Evolutionary conservation across 345 rosid species (phyloP).

Genomic region (Clarkia xantiana): DNA sequence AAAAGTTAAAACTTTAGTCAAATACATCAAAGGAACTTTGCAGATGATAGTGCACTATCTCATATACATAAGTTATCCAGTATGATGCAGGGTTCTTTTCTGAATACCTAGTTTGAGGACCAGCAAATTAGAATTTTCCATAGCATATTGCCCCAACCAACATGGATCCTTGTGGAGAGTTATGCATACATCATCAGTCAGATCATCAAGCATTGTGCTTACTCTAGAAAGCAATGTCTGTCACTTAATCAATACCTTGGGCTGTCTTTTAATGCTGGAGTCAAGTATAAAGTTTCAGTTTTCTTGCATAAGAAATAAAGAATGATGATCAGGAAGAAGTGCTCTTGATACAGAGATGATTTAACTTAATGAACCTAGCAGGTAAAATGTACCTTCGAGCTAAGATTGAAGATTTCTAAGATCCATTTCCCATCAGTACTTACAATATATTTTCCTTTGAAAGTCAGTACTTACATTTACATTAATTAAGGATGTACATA

Average conservation of each 20-base stretch:
- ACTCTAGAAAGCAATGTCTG: neutral
- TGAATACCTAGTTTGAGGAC: slow-evolving; percentile 31
- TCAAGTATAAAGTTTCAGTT: slow-evolving; percentile 77
- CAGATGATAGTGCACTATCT: too few species aligned
- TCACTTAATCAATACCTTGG: slow-evolving; percentile 30
- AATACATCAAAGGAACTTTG: too few species aligned
- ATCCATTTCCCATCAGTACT: slow-evolving; percentile 81
- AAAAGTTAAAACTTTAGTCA: too few species aligned
- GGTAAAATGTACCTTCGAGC: slow-evolving; percentile 60
- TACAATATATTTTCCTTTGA: too few species aligned
- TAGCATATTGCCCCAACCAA: slow-evolving; percentile 67
- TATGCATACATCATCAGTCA: slow-evolving; percentile 29
- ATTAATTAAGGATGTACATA: too few species aligned
- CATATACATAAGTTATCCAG: slow-evolving; percentile 48
- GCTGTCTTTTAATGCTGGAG: slow-evolving; percentile 73
- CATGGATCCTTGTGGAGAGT: slow-evolving; percentile 64
- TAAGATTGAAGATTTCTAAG: slow-evolving; percentile 62
- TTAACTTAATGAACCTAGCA: too few species aligned
- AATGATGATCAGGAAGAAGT: slow-evolving; percentile 5
- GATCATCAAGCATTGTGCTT: slow-evolving; percentile 2
- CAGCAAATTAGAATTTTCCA: slow-evolving; percentile 46
- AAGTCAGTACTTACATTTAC: too few species aligned
- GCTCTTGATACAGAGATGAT: slow-evolving; percentile 5
- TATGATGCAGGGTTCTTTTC: slow-evolving; percentile 55
- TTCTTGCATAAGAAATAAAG: slow-evolving; percentile 39